Percentiles rank a stretch among this genome's conserved stretches.
phyloP scores from a whole-genome alignment of 2,329 filamentous ascomycete genomes.

The Neobulgaria alba region DNA sequence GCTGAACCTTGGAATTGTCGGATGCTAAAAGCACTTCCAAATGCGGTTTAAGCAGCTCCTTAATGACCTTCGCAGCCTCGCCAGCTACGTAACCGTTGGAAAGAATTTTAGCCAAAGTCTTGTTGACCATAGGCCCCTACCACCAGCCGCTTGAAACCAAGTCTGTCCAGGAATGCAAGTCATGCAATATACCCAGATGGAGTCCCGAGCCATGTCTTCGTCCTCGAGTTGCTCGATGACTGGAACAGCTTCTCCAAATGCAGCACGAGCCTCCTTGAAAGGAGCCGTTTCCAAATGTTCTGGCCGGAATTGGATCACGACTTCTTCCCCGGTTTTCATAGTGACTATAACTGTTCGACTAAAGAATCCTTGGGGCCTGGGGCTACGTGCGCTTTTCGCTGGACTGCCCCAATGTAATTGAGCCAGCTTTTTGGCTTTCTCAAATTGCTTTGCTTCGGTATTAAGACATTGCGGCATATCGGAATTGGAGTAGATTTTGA shows the following conservation, averaged over 20 bases:
- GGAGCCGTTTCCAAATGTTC: conserved; percentile 14
- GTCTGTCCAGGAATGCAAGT: conserved; percentile 15
- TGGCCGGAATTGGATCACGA: conserved; percentile 20
- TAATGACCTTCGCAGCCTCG: neutral
- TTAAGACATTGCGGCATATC: too few species aligned
- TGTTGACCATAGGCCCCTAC: neutral
- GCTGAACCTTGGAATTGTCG: neutral
- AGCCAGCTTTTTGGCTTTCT: too few species aligned
- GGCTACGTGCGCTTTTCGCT: too few species aligned
- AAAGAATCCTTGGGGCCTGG: conserved; percentile 21
- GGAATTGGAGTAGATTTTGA: too few species aligned
- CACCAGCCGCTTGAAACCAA: conserved; percentile 7
- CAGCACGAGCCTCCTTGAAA: conserved; percentile 13
- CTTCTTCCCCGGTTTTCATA: conserved; percentile 10
- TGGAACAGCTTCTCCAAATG: conserved; percentile 17
- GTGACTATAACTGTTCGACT: conserved; percentile 20
- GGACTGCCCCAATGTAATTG: too few species aligned
- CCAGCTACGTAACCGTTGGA: neutral
- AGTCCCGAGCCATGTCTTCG: conserved; percentile 11
- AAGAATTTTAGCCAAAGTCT: conserved; percentile 4
- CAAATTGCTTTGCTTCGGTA: too few species aligned
- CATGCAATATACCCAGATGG: conserved; percentile 19
- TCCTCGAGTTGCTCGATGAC: conserved; percentile 13
- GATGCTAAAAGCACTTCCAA: neutral
- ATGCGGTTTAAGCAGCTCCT: neutral